These are phyloP conservation scores for Esteya vermicola DNA, from an alignment of 2,329 filamentous ascomycete genomes.

Conservation along the genomic window DNA sequence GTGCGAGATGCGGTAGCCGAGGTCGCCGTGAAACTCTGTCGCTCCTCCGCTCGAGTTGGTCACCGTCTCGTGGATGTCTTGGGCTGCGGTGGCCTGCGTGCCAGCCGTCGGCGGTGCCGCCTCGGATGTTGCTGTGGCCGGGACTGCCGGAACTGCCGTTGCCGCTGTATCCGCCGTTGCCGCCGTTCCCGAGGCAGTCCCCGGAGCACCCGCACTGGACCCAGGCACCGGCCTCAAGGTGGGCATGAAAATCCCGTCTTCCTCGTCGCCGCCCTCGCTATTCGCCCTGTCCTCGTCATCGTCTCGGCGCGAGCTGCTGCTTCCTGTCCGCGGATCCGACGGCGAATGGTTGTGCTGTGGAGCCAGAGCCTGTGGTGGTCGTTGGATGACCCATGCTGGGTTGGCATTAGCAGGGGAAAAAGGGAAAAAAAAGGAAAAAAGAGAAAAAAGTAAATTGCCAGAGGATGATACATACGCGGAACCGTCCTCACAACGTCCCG, in stretches of 20 bases:
- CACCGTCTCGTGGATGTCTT: neutral
- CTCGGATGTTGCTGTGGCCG: neutral
- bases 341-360: slow-evolving; percentile 13
- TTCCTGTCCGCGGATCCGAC: slow-evolving; percentile 5
- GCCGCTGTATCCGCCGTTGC: neutral
- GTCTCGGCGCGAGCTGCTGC: neutral
- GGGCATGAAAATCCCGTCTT: neutral
- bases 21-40: neutral
- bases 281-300: neutral
- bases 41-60: neutral
- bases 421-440: neutral
- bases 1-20: slow-evolving; percentile 21
- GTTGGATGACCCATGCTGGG: slow-evolving; percentile 12
- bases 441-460: neutral
- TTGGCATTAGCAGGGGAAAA: neutral
- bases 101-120: neutral
- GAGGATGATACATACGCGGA: slow-evolving; percentile 8
- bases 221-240: too few species aligned
- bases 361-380: slow-evolving; percentile 8
- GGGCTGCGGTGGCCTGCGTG: neutral
- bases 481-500: slow-evolving; percentile 6
- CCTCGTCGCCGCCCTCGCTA: neutral
- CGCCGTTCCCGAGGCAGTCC: neutral
- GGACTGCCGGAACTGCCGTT: neutral
- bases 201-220: too few species aligned